Base-by-base conservation (phyloP, 108 stramenopile species). In the Skeletonema tropicum region DNA sequence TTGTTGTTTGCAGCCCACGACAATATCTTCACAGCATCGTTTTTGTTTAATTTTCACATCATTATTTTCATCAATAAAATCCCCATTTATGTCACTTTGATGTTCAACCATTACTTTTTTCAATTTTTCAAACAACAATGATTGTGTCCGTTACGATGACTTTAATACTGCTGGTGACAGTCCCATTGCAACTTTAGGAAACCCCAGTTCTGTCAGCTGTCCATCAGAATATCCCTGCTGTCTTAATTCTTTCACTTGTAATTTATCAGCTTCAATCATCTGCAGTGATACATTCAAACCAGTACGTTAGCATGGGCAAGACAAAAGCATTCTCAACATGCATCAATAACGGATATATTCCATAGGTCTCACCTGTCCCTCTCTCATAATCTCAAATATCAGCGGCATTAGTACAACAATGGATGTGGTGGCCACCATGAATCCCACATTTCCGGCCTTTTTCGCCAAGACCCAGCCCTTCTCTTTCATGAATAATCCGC, bases 181-280 rank as follows among this genome's bases (percentile, higher is more conserved):
- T 26, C 76, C 78, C 45, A 79, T 65, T 45, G 83, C 67, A 5
- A 79, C 79, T 70, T 87, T 84, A 39, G 81, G 68, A 41, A 93
- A 95, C 64, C 94, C 94, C 89, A 95, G 83, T 82, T 95, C 94
- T 75, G 88, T 80, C 36, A 95, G 75, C 68, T 95, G 94, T 64
- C 90, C 75, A 83, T 95, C 94, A 11, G 90, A 89, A 80, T 92
- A 92, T 55, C 94, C 94, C 68, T 90, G 84, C 52, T 70, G 83
- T 73, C 89, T 82, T 26, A 93, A 86, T 58, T 95, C 94, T 57
- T 89, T 89, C 9, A 92, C 89, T 64, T 90, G 92, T 26, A 76
- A 48, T 64, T 88, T 87, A 58, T 95, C 94, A 35, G 86, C 68
- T 72, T 90, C 94, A 38, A 95, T 80, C 87, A 91, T 89, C 91